Base-by-base conservation (phyloP, 257 asterid genomes). In the Mentha longifolia region DNA sequence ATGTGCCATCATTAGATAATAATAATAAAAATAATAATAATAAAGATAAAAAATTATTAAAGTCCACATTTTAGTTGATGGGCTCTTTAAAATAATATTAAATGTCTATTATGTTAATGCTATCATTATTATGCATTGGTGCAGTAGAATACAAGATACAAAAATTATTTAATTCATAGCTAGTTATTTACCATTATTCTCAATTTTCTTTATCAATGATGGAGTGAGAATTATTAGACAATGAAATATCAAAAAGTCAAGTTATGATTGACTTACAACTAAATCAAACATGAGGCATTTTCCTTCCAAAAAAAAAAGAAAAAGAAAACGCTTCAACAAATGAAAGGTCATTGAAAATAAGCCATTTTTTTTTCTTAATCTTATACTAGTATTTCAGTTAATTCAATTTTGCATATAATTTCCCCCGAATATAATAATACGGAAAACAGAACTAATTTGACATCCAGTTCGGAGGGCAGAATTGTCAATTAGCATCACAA, bases 381-480 rank as follows among this genome's bases (percentile, higher is more conserved):
- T 57, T 17, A 28, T 57, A 28, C 17, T n/a, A 16, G 12, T 2
- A 3, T 35, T 14, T 25, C 63, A 16, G 20, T 61, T 4, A 61
- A 35, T 37, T 3, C 13, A 7, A 14, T 28, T 12, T 58, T 2
- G 3, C 9, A 3, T 22, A 14, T 11, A 3, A 3, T 19, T 2
- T 5, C 5, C 14, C 41, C 5, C 4, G 46, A 41, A 5, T 41
- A 58, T 2, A 3, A 35, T 15, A 47, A 47, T 14, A 15, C n/a
- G n/a, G 17, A 33, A 2, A 31, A 30, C 6, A 28, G 3, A 19
- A 39, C 10, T 41, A 61, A 61, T 20, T 12, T 2, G 37, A 41
- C 25, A 43, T 59, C 43, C 10, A 31, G n/a, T 15, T 20, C 12
- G 47, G 65, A 35, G 66, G 66, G 30, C 33, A 60, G 49, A 60